These are phyloP conservation scores for Euphrasia confusa DNA, from an alignment of 257 asterid species.

Conservation along the genomic window DNA sequence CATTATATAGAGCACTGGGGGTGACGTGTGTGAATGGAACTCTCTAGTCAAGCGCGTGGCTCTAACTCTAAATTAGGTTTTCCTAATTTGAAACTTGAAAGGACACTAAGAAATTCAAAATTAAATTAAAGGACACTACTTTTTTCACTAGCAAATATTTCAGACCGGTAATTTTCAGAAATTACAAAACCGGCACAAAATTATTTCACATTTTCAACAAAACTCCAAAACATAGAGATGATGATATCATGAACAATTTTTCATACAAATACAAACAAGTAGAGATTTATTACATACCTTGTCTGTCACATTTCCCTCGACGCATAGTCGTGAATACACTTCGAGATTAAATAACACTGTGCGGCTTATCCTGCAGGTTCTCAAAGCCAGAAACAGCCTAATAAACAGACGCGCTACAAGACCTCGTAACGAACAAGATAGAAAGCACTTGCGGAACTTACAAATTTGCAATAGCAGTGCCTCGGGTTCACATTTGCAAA, in stretches of 20 bases:
- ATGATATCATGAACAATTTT: no score
- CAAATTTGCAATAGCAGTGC: slow-evolving; percentile 1
- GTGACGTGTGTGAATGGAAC: neutral
- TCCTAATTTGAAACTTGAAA: no score
- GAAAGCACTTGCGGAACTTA: slow-evolving; percentile 11
- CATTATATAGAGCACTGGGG: neutral
- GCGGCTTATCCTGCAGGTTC: no score
- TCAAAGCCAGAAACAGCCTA: neutral
- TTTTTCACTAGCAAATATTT: no score
- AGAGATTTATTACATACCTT: neutral
- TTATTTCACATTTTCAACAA: no score
- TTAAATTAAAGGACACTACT: no score
- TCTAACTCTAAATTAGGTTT: neutral
- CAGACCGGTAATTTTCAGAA: neutral
- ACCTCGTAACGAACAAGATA: neutral
- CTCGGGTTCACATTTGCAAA: slow-evolving; percentile 7
- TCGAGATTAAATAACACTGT: no score
- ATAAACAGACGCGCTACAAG: neutral
- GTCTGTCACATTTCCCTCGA: neutral
- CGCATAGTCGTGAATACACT: neutral
- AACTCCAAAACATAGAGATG: no score
- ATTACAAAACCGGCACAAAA: neutral
- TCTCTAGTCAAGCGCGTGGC: neutral
- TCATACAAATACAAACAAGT: neutral
- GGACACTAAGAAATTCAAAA: no score